Base-by-base conservation (phyloP, 1,284 basidiomycete genomes). In the Entoloma clypeatum region DNA sequence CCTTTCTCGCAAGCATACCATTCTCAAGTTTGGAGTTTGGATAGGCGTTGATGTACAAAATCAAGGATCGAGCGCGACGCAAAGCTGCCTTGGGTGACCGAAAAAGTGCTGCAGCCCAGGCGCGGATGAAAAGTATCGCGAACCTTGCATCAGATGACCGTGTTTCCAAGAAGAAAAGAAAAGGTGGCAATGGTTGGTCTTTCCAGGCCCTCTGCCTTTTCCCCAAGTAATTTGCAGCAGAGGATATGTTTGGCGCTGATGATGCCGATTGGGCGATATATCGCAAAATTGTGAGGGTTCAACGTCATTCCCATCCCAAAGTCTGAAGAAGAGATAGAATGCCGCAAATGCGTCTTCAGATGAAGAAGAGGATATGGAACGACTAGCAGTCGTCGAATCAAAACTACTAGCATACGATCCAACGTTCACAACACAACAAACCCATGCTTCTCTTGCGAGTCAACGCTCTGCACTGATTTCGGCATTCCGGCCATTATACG, bases 251-350 rank as follows among this genome's bases (percentile, higher is more conserved):
- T 56, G 94, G 96, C 1, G 86, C 85, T 21, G 87, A 98, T 52
- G 95, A 99, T 57, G 91, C 86, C 11, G 95, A 99, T 61, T 99
- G 96, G 95, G 86, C 86, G 0, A 93, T 99, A 38, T 99, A 99
- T 60, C 89, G 95, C 44, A 94, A 97, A 66, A 95, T 99, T 44
- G 92, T 92, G 55, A 49, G 73, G 63, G 19, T 26, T 16, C 13
- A 31, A 14, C 17, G 24, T 36, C 13, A 31, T 36, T 8, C 7
- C 28, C 17, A 7, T 25, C 10, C 42, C 87, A 21, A 11, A 13
- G 33, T 6, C 32, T 36, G 21, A 33, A 25, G 5, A 9, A 5
- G 32, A 18, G 22, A 16, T 26, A 54, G 86, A 91, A 90, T 53
- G 84, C 77, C 2, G 81, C 83, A 1, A 87, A 87, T 2, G 81